Conservation (phyloP, 2,329 filamentous ascomycete genomes). For the Cladophialophora chaetospira region DNA sequence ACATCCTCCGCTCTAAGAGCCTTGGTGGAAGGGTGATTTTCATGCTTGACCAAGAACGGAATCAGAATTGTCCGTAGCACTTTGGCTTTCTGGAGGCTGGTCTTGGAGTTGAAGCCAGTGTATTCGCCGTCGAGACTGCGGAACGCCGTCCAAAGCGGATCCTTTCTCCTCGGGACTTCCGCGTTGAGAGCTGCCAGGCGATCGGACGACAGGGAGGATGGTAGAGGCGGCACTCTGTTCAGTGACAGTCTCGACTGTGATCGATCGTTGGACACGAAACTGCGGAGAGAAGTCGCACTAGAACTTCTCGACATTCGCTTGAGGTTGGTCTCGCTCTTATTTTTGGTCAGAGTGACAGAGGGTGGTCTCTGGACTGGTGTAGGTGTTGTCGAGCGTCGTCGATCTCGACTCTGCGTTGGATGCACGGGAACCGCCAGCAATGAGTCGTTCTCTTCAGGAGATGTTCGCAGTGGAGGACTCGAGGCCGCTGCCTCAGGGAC, state of each 20-base stretch:
- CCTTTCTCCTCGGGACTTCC: conserved; percentile 59
- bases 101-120: conserved; percentile 69
- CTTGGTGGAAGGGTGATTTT: conserved; percentile 66
- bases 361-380: conserved; percentile 40
- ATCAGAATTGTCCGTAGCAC: conserved; percentile 72
- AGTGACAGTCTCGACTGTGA: conserved; percentile 45
- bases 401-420: background rate
- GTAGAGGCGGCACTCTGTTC: conserved; percentile 51
- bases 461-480: conserved; percentile 18
- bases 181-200: conserved; percentile 34
- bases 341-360: conserved; percentile 42
- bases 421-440: background rate
- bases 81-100: conserved; percentile 71
- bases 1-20: conserved; percentile 75
- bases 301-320: conserved; percentile 41
- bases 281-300: conserved; percentile 44
- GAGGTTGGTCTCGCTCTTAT: conserved; percentile 38
- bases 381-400: background rate
- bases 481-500: conserved; percentile 18
- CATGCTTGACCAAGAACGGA: conserved; percentile 74
- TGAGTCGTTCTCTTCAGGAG: background rate
- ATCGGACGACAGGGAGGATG: conserved; percentile 43
- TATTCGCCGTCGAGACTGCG: conserved; percentile 65
- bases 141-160: conserved; percentile 70
- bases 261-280: conserved; percentile 51